Percentiles rank a stretch among this genome's conserved stretches.
Evolutionary conservation across 768 basidiomycete species (phyloP).

Genomic region (Russula earlei): DNA sequence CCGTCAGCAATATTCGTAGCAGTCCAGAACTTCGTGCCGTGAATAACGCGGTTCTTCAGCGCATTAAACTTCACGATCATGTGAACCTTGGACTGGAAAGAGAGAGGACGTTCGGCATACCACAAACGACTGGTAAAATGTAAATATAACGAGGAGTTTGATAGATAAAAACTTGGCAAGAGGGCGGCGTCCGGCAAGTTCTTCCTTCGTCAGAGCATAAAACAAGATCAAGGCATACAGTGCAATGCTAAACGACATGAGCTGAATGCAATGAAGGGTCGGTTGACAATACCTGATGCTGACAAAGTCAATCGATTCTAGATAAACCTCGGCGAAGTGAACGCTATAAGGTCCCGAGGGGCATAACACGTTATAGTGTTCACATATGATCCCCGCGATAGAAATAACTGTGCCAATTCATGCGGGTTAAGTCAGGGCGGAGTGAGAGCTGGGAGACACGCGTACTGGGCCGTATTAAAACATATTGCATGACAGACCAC

Average conservation of each 20-base stretch:
- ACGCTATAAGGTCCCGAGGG: conserved; percentile 47
- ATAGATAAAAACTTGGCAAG: conserved; percentile 80
- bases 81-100: not conserved
- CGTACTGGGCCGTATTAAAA: conserved; percentile 55
- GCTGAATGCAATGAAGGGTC: no score
- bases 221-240: conserved; percentile 80
- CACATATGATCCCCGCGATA: conserved; percentile 70
- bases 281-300: conserved; percentile 58
- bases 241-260: conserved; percentile 46
- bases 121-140: conserved; percentile 78
- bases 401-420: conserved; percentile 38
- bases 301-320: conserved; percentile 65
- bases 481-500: conserved; percentile 89
- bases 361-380: conserved; percentile 63
- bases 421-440: not conserved
- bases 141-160: conserved; percentile 81
- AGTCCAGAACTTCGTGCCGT: conserved; percentile 82
- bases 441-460: not conserved
- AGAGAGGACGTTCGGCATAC: conserved; percentile 26
- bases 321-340: conserved; percentile 58
- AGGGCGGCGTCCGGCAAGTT: conserved; percentile 67
- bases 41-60: conserved; percentile 60
- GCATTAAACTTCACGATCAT: conserved; percentile 43
- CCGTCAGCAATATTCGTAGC: conserved; percentile 77
- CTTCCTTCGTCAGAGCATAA: conserved; percentile 72